phyloP scores from a whole-genome alignment of 163 green algal species.

The Scenedesmus sp. region DNA sequence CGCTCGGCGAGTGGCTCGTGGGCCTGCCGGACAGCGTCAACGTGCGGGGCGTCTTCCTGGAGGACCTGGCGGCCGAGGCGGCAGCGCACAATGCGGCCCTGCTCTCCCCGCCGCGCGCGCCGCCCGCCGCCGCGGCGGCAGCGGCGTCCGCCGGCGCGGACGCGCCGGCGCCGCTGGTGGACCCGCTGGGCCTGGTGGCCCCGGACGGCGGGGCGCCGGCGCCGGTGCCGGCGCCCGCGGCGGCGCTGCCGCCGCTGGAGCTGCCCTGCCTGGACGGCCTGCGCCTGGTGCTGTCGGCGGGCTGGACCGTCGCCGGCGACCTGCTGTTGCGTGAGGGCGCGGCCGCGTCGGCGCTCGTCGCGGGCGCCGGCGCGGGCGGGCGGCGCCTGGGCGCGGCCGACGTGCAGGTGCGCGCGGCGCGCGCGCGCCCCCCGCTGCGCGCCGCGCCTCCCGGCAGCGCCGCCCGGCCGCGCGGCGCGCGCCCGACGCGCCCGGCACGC shows the following conservation, averaged over 20 bases:
- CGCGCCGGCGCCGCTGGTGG: conserved; percentile 9
- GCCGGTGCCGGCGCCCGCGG: neutral
- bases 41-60: conserved; percentile 14
- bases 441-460: no score
- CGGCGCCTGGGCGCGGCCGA: neutral
- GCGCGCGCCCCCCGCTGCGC: neutral
- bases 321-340: conserved; percentile 4
- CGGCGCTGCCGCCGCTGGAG: neutral
- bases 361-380: neutral
- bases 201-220: neutral
- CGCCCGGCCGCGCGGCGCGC: no score
- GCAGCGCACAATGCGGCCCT: conserved; percentile 26
- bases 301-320: conserved; percentile 19
- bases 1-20: conserved; percentile 26
- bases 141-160: conserved; percentile 1
- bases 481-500: no score
- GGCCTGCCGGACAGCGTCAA: conserved; percentile 32
- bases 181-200: conserved; percentile 13
- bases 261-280: conserved; percentile 34
- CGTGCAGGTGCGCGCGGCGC: neutral
- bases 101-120: neutral
- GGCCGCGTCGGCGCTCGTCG: conserved; percentile 7
- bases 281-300: conserved; percentile 30
- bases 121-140: neutral
- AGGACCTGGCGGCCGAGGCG: conserved; percentile 37